Evolutionary conservation across 371 early-diverging fungal genomes (phyloP).

Genomic region (Mucor velutinosus): DNA sequence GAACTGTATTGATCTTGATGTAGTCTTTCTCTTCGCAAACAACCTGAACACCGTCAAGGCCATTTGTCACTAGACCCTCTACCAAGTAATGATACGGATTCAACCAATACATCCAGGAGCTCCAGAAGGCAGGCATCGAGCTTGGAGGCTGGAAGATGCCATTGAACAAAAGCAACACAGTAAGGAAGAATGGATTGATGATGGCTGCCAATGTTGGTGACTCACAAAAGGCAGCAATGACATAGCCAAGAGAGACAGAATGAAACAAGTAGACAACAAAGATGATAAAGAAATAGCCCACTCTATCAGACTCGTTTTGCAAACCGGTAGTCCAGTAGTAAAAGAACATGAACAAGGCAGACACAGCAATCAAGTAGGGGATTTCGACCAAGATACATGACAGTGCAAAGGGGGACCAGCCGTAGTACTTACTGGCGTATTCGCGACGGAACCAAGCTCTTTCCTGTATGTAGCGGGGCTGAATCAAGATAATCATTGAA

Average conservation of each 20-base stretch:
- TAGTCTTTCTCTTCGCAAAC: conserved; percentile 50
- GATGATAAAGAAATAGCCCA: conserved; percentile 58
- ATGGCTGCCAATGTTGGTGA: conserved; percentile 60
- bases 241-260: conserved; percentile 63
- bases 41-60: conserved; percentile 49
- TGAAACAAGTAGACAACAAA: conserved; percentile 56
- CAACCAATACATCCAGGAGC: conserved; percentile 70
- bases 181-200: conserved; percentile 63
- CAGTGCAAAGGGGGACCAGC: conserved; percentile 62
- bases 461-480: conserved; percentile 76
- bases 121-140: conserved; percentile 71
- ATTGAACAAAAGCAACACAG: conserved; percentile 60
- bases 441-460: conserved; percentile 74
- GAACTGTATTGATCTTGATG: conserved; percentile 50
- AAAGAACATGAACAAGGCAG: conserved; percentile 60
- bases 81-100: conserved; percentile 71
- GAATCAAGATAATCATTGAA: conserved; percentile 68
- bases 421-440: conserved; percentile 71
- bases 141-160: conserved; percentile 62
- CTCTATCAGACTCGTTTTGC: conserved; percentile 36
- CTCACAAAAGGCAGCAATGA: conserved; percentile 63
- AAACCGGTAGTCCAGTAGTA: conserved; percentile 70
- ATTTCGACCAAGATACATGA: conserved; percentile 61
- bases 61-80: conserved; percentile 69
- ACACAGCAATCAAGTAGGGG: conserved; percentile 56